A percentile compares a stretch with the other conserved stretches of the same genome.
Evolutionary conservation across 306 rosid genomes (phyloP).

Genomic region (Lathyrus tuberosus): DNA sequence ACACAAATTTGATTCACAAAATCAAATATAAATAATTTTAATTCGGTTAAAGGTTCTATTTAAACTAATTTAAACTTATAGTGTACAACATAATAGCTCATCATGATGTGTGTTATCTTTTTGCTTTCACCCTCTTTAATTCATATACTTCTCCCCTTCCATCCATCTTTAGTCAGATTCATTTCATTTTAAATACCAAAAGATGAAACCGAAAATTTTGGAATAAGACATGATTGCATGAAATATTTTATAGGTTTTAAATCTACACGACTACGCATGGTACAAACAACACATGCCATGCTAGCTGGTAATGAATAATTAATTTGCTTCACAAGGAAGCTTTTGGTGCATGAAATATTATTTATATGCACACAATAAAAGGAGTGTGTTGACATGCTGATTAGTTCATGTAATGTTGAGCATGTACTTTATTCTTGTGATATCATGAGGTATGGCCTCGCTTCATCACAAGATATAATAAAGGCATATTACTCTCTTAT

Average conservation of each 20-base stretch:
- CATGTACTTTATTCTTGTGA: neutral
- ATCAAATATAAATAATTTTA: too few species aligned
- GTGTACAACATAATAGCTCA: conserved; percentile 32
- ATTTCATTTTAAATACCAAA: neutral
- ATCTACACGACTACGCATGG: conserved; percentile 4
- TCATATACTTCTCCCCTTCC: neutral
- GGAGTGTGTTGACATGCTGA: neutral
- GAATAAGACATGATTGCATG: neutral
- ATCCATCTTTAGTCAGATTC: neutral
- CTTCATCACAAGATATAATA: neutral
- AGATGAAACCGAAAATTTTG: neutral
- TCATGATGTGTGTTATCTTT: conserved; percentile 32
- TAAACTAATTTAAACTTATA: neutral
- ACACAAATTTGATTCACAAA: too few species aligned
- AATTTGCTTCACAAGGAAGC: conserved; percentile 1
- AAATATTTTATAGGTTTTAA: neutral
- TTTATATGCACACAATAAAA: conserved; percentile 14
- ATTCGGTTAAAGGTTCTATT: too few species aligned
- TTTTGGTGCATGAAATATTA: conserved; percentile 15
- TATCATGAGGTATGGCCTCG: neutral
- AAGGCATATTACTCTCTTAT: too few species aligned
- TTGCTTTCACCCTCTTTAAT: conserved; percentile 34
- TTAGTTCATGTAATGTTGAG: neutral
- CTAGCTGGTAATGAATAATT: neutral
- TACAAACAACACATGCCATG: conserved; percentile 15